These are phyloP conservation scores for Sistotremastrum suecicum DNA, from an alignment of 768 basidiomycete genomes.

Conservation along the genomic window DNA sequence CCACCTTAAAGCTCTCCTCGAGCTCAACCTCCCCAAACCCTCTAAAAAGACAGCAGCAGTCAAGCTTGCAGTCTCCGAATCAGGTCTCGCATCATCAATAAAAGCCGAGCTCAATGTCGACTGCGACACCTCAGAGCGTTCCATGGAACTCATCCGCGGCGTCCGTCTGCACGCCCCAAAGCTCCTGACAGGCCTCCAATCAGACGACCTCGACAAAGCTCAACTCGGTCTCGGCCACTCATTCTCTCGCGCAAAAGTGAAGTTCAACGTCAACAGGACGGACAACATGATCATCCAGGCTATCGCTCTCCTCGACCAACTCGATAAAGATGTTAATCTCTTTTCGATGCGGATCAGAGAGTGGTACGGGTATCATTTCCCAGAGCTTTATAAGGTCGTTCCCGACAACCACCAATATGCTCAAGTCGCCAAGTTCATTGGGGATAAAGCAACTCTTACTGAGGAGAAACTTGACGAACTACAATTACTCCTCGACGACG, in stretches of 20 bases:
- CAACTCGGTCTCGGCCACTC: constrained; percentile 97
- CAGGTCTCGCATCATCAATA: constrained; percentile 61
- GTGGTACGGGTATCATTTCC: constrained; percentile 99
- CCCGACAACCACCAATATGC: constrained; percentile 94
- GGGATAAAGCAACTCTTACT: constrained; percentile 68
- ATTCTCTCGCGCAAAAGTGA: constrained; percentile 93
- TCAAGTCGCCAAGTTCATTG: constrained; percentile 70
- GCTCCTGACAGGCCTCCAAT: constrained; percentile 77
- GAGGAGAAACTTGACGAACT: constrained; percentile 75
- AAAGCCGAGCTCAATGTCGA: constrained; percentile 54
- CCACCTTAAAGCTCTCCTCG: constrained; percentile 67
- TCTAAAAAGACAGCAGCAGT: constrained; percentile 50
- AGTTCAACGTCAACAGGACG: constrained; percentile 91
- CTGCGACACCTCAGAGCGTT: constrained; percentile 70
- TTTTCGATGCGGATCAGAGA: constrained; percentile 97
- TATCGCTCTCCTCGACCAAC: constrained; percentile 93
- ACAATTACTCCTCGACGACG: constrained; percentile 67
- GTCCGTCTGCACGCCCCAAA: constrained; percentile 85
- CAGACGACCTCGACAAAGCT: constrained; percentile 79
- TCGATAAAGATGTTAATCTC: constrained; percentile 98
- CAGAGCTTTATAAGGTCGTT: constrained; percentile 86
- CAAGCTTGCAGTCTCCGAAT: constrained; percentile 68
- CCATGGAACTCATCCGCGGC: constrained; percentile 80
- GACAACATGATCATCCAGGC: constrained; percentile 99
- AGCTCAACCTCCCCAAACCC: constrained; percentile 72